Base-by-base conservation (phyloP, 2,329 filamentous ascomycete genomes). In the Aspergillus neotritici region DNA sequence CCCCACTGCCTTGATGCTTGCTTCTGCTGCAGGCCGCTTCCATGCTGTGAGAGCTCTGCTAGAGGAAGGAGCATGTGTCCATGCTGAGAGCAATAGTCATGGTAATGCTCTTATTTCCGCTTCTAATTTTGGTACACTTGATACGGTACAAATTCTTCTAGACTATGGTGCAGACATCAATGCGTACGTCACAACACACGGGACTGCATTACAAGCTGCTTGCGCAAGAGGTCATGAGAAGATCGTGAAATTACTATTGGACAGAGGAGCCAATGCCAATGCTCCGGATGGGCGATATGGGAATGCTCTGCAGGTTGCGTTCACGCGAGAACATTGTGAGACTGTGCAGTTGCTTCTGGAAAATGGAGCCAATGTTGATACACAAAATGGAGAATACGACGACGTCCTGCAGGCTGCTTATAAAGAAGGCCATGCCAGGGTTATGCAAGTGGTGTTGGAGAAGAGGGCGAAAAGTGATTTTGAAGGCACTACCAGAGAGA, bases 321-420 rank as follows among this genome's bases (percentile, higher is more conserved):
- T 45, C 13, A 5, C 6, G 11, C 4, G 30, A 16, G 47, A 44
- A 16, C 29, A 48, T 32, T 21, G 33, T 4, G 16, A 41, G 21
- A 43, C 44, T 28, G 43, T 54, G 10, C 40, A 40, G 21, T 25
- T 51, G 5, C 44, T 55, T 3, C 37, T 55, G 3, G 38, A 46
- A 2, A 47, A 34, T 7, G 52, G 48, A 10, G 48, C 33, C 31
- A 37, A 41, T 35, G 41, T 50, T 9, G 41, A 55, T 17, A 15
- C 41, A 9, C 9, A 35, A 31, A 34, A 39, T 41, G 38, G 37
- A 33, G 1, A 6, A 1, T 35, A 48, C 28, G 43, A 40, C 3
- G 28, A 31, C 31, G 41, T 40, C 29, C 43, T 55, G 11, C 37
- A 44, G n/a, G 34, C 15, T 10, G 49, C 47, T 17, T 34, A 41